Percentiles rank a stretch among this genome's conserved stretches.
These are phyloP conservation scores for Trichoderma koningiopsis DNA, from an alignment of 2,329 filamentous ascomycete genomes.

Conservation along the genomic window DNA sequence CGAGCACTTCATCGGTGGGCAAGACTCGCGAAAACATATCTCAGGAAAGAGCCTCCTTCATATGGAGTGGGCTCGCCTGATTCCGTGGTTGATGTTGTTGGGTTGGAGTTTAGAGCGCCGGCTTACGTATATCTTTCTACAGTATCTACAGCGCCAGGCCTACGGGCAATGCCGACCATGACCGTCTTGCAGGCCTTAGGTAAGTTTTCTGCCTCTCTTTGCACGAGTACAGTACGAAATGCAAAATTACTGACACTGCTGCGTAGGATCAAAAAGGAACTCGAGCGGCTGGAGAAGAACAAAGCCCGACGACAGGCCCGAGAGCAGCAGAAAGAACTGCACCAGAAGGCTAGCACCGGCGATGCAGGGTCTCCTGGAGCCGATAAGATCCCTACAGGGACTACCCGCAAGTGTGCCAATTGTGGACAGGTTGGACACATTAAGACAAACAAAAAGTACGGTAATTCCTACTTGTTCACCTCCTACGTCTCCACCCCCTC, in stretches of 20 bases:
- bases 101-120: conserved; percentile 39
- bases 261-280: conserved; percentile 58
- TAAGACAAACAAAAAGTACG: conserved; percentile 98
- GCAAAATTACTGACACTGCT: not conserved
- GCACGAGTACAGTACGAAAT: not conserved
- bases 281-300: conserved; percentile 85
- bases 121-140: conserved; percentile 45
- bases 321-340: conserved; percentile 80
- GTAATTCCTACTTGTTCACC: conserved; percentile 32
- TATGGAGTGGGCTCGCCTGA: conserved; percentile 37
- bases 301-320: conserved; percentile 86
- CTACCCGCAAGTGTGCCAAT: conserved; percentile 92
- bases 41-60: conserved; percentile 4
- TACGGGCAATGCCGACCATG: conserved; percentile 54
- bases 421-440: conserved; percentile 97
- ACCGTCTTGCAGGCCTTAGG: conserved; percentile 51
- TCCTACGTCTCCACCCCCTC: conserved; percentile 35
- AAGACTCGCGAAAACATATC: conserved; percentile 27
- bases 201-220: conserved; percentile 31
- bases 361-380: conserved; percentile 52
- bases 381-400: conserved; percentile 63
- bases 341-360: conserved; percentile 48
- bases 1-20: conserved; percentile 31
- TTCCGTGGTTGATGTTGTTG: conserved; percentile 37
- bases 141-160: conserved; percentile 54